Evolutionary conservation across 352 stramenopile species (phyloP).

Genomic region (Thraustochytrium sp.): DNA sequence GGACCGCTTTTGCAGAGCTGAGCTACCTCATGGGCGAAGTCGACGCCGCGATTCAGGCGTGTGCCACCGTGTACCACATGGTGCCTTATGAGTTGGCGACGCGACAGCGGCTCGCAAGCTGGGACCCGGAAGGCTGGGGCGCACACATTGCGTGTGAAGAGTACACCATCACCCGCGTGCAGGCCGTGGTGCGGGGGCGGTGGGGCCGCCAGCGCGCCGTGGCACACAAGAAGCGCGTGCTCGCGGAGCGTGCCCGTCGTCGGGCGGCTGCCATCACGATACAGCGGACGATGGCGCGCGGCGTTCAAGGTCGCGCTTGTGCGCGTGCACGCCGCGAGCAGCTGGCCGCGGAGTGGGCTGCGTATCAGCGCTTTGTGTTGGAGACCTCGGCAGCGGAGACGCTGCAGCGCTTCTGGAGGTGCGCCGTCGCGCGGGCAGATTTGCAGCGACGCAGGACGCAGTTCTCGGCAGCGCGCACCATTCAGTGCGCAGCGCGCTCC

Average conservation of each 20-base stretch:
- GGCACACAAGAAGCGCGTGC: not conserved
- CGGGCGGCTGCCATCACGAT: not conserved
- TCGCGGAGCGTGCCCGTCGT: not conserved
- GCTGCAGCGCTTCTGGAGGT: not conserved
- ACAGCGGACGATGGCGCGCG: conserved; percentile 11
- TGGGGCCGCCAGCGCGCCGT: not conserved
- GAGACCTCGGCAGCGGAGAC: not conserved
- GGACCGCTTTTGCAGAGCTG: conserved; percentile 12
- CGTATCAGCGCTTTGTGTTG: conserved; percentile 18
- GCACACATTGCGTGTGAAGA: conserved; percentile 30
- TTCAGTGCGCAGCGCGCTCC: not conserved
- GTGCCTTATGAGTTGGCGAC: not conserved
- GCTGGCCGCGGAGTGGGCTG: not conserved
- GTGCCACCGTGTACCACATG: conserved; percentile 31
- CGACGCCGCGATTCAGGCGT: not conserved
- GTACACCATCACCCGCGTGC: conserved; percentile 17
- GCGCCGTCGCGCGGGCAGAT: not conserved
- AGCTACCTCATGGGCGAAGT: not conserved
- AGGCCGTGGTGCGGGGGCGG: not conserved
- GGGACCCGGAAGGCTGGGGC: conserved; percentile 15
- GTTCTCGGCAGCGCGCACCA: not conserved
- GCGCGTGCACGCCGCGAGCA: not conserved
- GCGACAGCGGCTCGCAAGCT: not conserved
- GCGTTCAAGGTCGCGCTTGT: conserved; percentile 2
- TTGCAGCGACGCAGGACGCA: not conserved